These are phyloP conservation scores for Penicillium crystallinum DNA, from an alignment of 495 filamentous ascomycete species.

Conservation along the genomic window DNA sequence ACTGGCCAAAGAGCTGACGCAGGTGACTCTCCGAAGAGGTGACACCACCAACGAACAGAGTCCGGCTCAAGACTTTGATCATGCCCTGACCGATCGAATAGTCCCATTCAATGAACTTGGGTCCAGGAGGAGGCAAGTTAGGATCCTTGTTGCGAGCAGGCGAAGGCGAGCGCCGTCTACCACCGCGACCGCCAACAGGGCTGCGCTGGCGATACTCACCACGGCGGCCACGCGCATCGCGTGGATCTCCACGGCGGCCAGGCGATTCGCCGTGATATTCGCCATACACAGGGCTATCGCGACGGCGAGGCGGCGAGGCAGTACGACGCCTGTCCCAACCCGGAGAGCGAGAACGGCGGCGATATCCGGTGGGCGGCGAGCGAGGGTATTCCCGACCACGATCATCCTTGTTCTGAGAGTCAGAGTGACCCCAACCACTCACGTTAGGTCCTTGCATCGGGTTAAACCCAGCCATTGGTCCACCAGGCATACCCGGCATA, in stretches of 20 bases:
- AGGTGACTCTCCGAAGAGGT: slow-evolving; percentile 82
- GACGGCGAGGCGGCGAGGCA: slow-evolving; percentile 52
- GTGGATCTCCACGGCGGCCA: slow-evolving; percentile 55
- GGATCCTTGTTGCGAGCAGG: slow-evolving; percentile 48
- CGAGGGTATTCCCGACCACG: slow-evolving; percentile 52
- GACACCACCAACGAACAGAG: slow-evolving; percentile 93
- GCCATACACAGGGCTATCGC: slow-evolving; percentile 69
- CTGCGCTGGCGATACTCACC: slow-evolving; percentile 81
- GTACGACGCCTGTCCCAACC: slow-evolving; percentile 62
- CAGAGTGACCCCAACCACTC: slow-evolving; percentile 37
- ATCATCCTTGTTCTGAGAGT: slow-evolving; percentile 56
- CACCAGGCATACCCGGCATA: slow-evolving; percentile 14
- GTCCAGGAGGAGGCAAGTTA: slow-evolving; percentile 50
- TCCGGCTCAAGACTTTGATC: slow-evolving; percentile 93
- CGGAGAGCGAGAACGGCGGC: slow-evolving; percentile 73
- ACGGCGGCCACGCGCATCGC: slow-evolving; percentile 50
- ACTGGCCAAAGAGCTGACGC: slow-evolving; percentile 67
- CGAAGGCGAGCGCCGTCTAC: slow-evolving; percentile 58
- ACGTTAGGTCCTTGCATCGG: slow-evolving; percentile 29
- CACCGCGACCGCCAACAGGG: slow-evolving; percentile 45
- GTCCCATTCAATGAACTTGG: slow-evolving; percentile 82
- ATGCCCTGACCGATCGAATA: slow-evolving; percentile 60
- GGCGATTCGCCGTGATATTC: slow-evolving; percentile 59
- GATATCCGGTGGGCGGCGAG: slow-evolving; percentile 55
- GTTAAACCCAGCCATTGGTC: slow-evolving; percentile 2